phyloP scores from a whole-genome alignment of 2,329 filamentous ascomycete species.

The Aspergillus sp. region DNA sequence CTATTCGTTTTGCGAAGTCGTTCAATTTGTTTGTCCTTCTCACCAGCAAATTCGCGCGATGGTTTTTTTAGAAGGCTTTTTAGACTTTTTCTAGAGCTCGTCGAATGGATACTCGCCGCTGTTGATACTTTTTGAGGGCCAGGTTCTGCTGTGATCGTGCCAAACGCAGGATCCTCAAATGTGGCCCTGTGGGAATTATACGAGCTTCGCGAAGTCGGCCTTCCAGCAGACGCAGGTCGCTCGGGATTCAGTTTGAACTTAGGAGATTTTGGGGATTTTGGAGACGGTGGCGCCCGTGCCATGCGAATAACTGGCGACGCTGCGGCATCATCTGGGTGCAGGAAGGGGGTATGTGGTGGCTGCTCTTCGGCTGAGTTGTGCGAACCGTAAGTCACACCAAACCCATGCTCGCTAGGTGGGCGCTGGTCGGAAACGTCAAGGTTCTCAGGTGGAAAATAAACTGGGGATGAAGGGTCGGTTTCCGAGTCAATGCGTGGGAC shows the following conservation, averaged over 20 bases:
- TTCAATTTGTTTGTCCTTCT: conserved; percentile 37
- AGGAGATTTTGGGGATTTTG: conserved; percentile 52
- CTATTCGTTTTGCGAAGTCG: conserved; percentile 34
- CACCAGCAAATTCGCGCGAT: conserved; percentile 37
- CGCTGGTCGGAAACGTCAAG: conserved; percentile 29
- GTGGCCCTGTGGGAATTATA: conserved; percentile 33
- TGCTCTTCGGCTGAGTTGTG: conserved; percentile 58
- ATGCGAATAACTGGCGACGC: conserved; percentile 75
- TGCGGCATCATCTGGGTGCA: conserved; percentile 58
- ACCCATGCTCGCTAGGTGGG: conserved; percentile 41
- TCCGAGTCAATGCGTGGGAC: conserved; percentile 46
- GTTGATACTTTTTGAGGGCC: conserved; percentile 36
- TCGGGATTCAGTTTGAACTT: conserved; percentile 49
- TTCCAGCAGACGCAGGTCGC: conserved; percentile 25
- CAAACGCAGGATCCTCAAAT: conserved; percentile 38
- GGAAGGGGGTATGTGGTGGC: conserved; percentile 48
- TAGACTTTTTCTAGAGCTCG: conserved; percentile 40
- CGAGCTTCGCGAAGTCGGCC: conserved; percentile 39
- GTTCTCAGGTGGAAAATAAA: conserved; percentile 24
- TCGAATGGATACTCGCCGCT: conserved; percentile 40
- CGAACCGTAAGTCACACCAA: conserved; percentile 72
- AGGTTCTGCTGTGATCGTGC: conserved; percentile 42
- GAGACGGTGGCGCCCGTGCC: conserved; percentile 75
- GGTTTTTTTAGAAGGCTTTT: conserved; percentile 36
- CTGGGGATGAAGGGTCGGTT: conserved; percentile 36